Base-by-base conservation (phyloP, 805 yeast species). In the Starmerella vitae region DNA sequence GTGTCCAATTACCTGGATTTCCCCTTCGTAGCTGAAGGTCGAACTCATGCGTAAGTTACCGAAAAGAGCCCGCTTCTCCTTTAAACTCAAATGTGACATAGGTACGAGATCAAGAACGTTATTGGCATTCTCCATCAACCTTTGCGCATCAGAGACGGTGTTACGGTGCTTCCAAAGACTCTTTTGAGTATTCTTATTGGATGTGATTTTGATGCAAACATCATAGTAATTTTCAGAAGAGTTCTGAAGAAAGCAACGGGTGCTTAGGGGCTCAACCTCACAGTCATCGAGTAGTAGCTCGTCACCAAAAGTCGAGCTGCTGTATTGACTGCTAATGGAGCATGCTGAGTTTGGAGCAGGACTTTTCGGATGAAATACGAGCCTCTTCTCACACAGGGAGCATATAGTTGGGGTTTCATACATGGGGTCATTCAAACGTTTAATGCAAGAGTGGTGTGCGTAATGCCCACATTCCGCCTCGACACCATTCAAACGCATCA, bases 391-490 rank as follows among this genome's bases (percentile, higher is more conserved):
- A 12, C 26, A 22, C 26, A 22, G 26, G 7, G 26, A 22, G 12
- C 26, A 22, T 22, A 12, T 8, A 22, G 26, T 7, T 7, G 12
- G 26, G 10, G 12, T 22, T 8, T 22, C 26, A 12, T 22, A 22
- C 7, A 22, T 12, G 10, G 26, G 12, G 26, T 12, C 12, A 8
- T 12, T 22, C 26, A 22, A 12, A 12, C 12, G 10, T 7, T 12
- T 22, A 27, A 44, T 10, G 14, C 47, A 44, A 14, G 17, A 5
- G 21, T 20, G 17, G 22, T 44, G 47, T 3, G 28, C 42, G 20
- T 30, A 37, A 22, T 44, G 46, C 3, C 47, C 45, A 21, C 47
- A 44, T 13, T 15, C 14, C 3, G 38, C 22, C 25, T 34, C 38
- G 3, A 24, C 8, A 3, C 37, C 43, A 19, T 39, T 44, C 18